These are phyloP conservation scores for Hericium coralloides DNA, from an alignment of 768 basidiomycete species.

Conservation along the genomic window DNA sequence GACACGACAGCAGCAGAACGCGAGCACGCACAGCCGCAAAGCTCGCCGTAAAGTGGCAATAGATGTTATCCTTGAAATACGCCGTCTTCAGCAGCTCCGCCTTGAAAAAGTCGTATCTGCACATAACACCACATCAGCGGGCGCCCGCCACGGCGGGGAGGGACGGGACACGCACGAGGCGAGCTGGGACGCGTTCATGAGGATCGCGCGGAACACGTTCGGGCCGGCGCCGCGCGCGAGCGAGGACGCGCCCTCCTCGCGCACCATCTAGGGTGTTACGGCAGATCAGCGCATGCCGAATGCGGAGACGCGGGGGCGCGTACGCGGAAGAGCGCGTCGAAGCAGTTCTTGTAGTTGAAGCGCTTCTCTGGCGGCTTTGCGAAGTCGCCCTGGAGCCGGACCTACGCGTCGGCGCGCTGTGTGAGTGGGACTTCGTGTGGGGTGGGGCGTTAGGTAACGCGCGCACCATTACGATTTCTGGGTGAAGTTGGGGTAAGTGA, in stretches of 20 bases:
- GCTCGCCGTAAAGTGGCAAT: slow-evolving; percentile 77
- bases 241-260: slow-evolving; percentile 75
- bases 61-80: slow-evolving; percentile 76
- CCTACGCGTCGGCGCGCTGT: slow-evolving; percentile 25
- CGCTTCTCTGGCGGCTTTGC: slow-evolving; percentile 83
- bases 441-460: background rate
- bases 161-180: slow-evolving; percentile 54
- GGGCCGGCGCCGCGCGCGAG: slow-evolving; percentile 72
- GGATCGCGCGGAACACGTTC: slow-evolving; percentile 75
- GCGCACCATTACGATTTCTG: slow-evolving; percentile 64
- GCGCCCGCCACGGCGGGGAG: background rate
- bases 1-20: background rate
- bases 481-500: too few species aligned
- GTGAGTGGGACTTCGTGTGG: slow-evolving; percentile 1
- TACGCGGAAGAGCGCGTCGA: slow-evolving; percentile 82
- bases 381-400: slow-evolving; percentile 85
- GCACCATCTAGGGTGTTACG: slow-evolving; percentile 54
- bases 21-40: slow-evolving; percentile 62
- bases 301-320: slow-evolving; percentile 22
- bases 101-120: slow-evolving; percentile 89
- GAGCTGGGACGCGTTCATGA: slow-evolving; percentile 91
- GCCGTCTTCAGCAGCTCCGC: slow-evolving; percentile 61
- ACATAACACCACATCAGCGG: background rate
- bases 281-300: slow-evolving; percentile 6
- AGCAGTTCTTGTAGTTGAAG: slow-evolving; percentile 84